Percentiles rank a stretch among this genome's conserved stretches.
Evolutionary conservation across 768 basidiomycete species (phyloP).

Genomic region (Auriculariales sp.): DNA sequence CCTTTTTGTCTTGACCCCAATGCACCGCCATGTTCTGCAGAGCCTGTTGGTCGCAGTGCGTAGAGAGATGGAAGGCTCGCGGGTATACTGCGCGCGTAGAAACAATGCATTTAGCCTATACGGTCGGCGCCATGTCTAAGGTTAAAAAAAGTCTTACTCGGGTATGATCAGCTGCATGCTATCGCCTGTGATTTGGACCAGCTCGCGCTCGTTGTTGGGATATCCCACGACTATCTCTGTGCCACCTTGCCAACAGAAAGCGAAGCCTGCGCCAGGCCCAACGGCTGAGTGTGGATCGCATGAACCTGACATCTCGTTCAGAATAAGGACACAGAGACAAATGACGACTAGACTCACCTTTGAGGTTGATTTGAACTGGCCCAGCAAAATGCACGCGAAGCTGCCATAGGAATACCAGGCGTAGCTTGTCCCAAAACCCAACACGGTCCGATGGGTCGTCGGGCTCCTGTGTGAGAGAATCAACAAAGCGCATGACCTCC

Average conservation of each 20-base stretch:
- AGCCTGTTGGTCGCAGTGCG: too few relatives aligned
- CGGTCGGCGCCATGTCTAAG: too few relatives aligned
- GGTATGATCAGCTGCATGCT: slow-evolving; percentile 75
- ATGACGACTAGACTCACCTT: slow-evolving; percentile 36
- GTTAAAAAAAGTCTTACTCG: too few relatives aligned
- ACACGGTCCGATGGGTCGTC: slow-evolving; percentile 69
- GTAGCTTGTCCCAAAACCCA: slow-evolving; percentile 93
- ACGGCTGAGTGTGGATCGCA: slow-evolving; percentile 63
- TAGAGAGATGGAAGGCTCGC: too few relatives aligned
- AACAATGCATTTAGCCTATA: too few relatives aligned
- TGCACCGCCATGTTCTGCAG: too few relatives aligned
- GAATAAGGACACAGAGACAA: slow-evolving; percentile 1
- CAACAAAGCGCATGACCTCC: slow-evolving; percentile 72
- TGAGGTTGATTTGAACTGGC: slow-evolving; percentile 70
- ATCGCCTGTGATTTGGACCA: slow-evolving; percentile 72
- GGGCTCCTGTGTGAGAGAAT: slow-evolving; percentile 62
- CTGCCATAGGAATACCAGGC: slow-evolving; percentile 76
- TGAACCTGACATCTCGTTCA: slow-evolving; percentile 37
- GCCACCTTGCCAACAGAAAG: slow-evolving; percentile 67
- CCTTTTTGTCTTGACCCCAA: too few relatives aligned
- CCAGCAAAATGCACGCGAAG: slow-evolving; percentile 48
- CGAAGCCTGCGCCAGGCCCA: slow-evolving; percentile 73
- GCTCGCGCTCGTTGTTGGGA: slow-evolving; percentile 55
- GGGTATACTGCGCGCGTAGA: too few relatives aligned
- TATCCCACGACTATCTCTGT: slow-evolving; percentile 57